Conservation (phyloP, 1,284 basidiomycete genomes). For the Tylopilus sp. region DNA sequence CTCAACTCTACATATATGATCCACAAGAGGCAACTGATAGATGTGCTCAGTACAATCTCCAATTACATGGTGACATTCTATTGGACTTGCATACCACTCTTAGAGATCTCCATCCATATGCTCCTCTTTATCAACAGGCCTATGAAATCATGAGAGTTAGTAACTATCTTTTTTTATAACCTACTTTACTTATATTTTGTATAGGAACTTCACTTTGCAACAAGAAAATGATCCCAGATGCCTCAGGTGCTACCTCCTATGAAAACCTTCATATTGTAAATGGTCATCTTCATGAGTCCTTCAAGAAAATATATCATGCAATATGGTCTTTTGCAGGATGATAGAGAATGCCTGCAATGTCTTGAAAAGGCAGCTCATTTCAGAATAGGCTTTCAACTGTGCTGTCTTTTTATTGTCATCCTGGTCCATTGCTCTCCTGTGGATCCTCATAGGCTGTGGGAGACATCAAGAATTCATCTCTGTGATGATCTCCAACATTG, state of each 20-base stretch:
- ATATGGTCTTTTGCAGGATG: slow-evolving; percentile 39
- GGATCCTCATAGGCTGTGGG: slow-evolving; percentile 31
- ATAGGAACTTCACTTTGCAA: slow-evolving; percentile 2
- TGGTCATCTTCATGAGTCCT: slow-evolving; percentile 15
- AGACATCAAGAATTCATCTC: slow-evolving; percentile 19
- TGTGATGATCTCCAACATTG: slow-evolving; percentile 35
- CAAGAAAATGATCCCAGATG: slow-evolving; percentile 11
- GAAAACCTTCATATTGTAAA: slow-evolving; percentile 30
- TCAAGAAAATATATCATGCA: slow-evolving; percentile 33
- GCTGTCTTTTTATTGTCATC: slow-evolving; percentile 36
- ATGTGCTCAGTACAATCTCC: slow-evolving; percentile 23
- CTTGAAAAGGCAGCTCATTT: slow-evolving; percentile 36
- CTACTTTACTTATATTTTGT: neutral
- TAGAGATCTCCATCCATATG: slow-evolving; percentile 31
- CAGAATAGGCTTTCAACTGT: slow-evolving; percentile 28
- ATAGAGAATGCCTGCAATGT: slow-evolving; percentile 38
- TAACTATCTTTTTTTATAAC: neutral
- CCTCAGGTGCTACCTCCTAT: slow-evolving; percentile 31
- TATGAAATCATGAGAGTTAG: slow-evolving; percentile 27
- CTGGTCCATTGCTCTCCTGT: slow-evolving; percentile 30
- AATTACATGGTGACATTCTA: slow-evolving; percentile 26
- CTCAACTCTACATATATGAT: slow-evolving; percentile 44
- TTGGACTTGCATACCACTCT: slow-evolving; percentile 31
- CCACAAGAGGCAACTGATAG: slow-evolving; percentile 28
- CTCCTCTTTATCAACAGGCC: slow-evolving; percentile 27